Evolutionary conservation across 73 alveolate genomes (phyloP), one percentile per base, ranked within the genome.

Genomic region (Urostyla sp.): DNA sequence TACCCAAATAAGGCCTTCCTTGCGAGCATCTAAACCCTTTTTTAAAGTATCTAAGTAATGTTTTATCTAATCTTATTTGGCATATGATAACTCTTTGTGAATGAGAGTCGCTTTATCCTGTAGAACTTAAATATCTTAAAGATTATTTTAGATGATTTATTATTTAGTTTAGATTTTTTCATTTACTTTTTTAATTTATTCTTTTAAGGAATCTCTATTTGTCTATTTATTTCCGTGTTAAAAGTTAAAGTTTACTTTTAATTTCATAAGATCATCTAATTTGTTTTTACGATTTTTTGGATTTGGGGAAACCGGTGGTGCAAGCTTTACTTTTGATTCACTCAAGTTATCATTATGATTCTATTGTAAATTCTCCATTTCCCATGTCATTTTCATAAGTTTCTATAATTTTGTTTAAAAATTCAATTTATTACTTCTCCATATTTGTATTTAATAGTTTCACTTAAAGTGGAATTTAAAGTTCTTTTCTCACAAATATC

Each of bases 1-100:
- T 4, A 79, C 52, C 83, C 90, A 79, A 13, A 61, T 60, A 16
- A 79, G 46, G 5, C 90, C 90, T 35, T 79, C 90, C 28, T 79
- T 79, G 31, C 90, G 38, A 1, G 60, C 67, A 67, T 79, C 90
- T 7, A 57, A 37, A 7, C 90, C 90, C 26, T 79, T 74, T 45
- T 79, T 79, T 0, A 79, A 61, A 21, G 67, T 30, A 10, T 44
- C 34, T 4, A 20, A 18, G 28, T 79, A 79, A 67, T 79, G 90
- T 30, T 66, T 59, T 20, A 37, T 50, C 35, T 79, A 37, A 8
- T 82, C 80, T 18, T 28, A 50, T 31, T 27, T 32, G 18, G 67
- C 52, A 2, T 28, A 20, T 4, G 26, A 32, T 36, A 37, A 36
- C 50, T 75, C 77, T 31, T 75, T 34, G 44, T 58, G 55, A 2